Evolutionary conservation across 1,284 basidiomycete genomes (phyloP), one percentile per base, ranked within the genome.

Genomic region (Pascua sp.): DNA sequence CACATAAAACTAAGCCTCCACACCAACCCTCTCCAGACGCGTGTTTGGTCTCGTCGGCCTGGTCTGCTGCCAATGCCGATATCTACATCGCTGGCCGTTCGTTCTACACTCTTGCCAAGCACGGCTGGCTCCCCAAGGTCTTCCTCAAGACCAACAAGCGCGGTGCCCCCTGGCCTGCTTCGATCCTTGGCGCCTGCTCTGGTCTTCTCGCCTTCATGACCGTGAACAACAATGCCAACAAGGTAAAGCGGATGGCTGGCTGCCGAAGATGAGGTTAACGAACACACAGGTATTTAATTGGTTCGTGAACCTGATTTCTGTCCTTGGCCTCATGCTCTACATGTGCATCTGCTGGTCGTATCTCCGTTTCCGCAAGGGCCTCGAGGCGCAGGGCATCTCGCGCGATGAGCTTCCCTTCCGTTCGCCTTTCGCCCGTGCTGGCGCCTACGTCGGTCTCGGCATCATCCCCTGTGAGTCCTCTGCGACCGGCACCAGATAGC

Each of bases 221-320:
- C 42, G 78, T 86, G 54, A 81, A 77, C 44, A 72, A 66, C 41
- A 82, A 82, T 51, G 80, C 85, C 5, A 85, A 85, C 42, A 79
- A 71, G 42, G n/a, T n/a, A n/a, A n/a, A n/a, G n/a, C n/a, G n/a
- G n/a, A n/a, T n/a, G 74, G 77, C 11, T 73, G 79, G 49, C 79
- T 81, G 1, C 81, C 81, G 5, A 66, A 61, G 47, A 60, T 81
- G n/a, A n/a, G n/a, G n/a, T n/a, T n/a, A n/a, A n/a, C n/a, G n/a
- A n/a, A n/a, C n/a, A n/a, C n/a, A n/a, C n/a, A n/a, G n/a, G 86
- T 90, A 42, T 89, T 93, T 71, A 71, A 73, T 24, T 90, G 87
- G 86, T 85, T 91, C 63, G 77, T 55, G 42, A 38, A 36, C 16
- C 53, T 84, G 10, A 47, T 16, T 11, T 54, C 41, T 11, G 40